Evolutionary conservation across 306 rosid species (phyloP).

Genomic region (Bauhinia variegata): DNA sequence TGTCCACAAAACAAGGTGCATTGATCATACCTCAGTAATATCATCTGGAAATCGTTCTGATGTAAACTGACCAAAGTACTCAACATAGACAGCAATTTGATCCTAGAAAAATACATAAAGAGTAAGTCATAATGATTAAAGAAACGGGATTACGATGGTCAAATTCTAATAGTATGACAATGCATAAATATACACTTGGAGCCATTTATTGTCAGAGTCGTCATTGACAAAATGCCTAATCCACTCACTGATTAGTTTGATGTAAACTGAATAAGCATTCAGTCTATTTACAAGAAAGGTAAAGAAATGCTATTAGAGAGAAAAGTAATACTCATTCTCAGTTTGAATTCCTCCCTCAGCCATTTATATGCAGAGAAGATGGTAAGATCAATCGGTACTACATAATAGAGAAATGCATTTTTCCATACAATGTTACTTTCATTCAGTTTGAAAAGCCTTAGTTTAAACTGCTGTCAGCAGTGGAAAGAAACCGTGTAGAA

Average conservation of each 20-base stretch:
- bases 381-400: neutral
- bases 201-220: slow-evolving; percentile 8
- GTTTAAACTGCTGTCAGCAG: too few relatives aligned
- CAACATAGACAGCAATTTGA: slow-evolving; percentile 91
- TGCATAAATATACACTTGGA: too few relatives aligned
- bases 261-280: neutral
- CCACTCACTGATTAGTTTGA: neutral
- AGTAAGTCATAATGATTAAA: slow-evolving; percentile 20
- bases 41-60: slow-evolving; percentile 92
- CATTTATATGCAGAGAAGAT: neutral
- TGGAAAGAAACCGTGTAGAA: too few relatives aligned
- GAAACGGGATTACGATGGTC: slow-evolving; percentile 8
- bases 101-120: slow-evolving; percentile 54
- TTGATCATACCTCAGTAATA: slow-evolving; percentile 74
- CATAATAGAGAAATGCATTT: neutral
- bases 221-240: slow-evolving; percentile 12
- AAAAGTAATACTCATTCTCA: neutral
- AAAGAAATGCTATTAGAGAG: slow-evolving; percentile 7
- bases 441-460: too few relatives aligned
- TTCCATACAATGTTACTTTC: too few relatives aligned
- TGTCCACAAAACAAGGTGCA: slow-evolving; percentile 18
- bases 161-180: slow-evolving; percentile 7
- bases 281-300: slow-evolving; percentile 7
- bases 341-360: neutral
- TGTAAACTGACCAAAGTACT: slow-evolving; percentile 90